phyloP scores from a whole-genome alignment of 129 eudicot species.

The Saussurea involucrata region DNA sequence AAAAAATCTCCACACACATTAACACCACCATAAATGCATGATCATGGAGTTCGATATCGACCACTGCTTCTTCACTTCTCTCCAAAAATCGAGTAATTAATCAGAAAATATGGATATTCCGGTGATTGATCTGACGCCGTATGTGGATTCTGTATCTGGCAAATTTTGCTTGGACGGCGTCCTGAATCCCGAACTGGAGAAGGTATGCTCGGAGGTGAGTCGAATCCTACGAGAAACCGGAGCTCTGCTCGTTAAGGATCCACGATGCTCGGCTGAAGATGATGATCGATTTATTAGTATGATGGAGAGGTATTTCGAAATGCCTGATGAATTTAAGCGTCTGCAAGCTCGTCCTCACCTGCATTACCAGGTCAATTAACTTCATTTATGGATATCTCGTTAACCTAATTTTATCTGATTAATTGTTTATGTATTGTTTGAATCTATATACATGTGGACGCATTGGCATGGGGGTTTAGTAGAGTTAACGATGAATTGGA shows the following conservation, averaged over 20 bases:
- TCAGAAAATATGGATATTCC: conserved; percentile 50
- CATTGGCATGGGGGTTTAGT: no score
- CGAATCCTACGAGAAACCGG: conserved; percentile 67
- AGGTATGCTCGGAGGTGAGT: conserved; percentile 59
- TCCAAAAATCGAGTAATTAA: background rate
- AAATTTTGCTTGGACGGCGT: conserved; percentile 7
- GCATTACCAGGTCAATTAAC: conserved; percentile 63
- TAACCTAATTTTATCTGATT: background rate
- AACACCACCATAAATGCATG: background rate
- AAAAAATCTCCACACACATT: background rate
- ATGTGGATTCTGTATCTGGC: conserved; percentile 25
- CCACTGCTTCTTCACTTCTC: background rate
- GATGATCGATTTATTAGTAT: conserved; percentile 66
- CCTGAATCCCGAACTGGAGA: conserved; percentile 29
- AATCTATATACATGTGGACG: background rate
- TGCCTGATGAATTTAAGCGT: conserved; percentile 56
- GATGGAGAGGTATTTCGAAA: conserved; percentile 80
- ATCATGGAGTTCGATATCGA: background rate
- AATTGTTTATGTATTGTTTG: background rate
- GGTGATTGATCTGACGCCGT: conserved; percentile 62
- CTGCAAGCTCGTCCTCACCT: conserved; percentile 64
- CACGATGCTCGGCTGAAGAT: conserved; percentile 59
- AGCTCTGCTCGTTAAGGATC: conserved; percentile 68
- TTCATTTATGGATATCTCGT: background rate
- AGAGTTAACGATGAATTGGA: background rate